Base-by-base conservation (phyloP, 179 eudicot species). In the Gypsophila paniculata region DNA sequence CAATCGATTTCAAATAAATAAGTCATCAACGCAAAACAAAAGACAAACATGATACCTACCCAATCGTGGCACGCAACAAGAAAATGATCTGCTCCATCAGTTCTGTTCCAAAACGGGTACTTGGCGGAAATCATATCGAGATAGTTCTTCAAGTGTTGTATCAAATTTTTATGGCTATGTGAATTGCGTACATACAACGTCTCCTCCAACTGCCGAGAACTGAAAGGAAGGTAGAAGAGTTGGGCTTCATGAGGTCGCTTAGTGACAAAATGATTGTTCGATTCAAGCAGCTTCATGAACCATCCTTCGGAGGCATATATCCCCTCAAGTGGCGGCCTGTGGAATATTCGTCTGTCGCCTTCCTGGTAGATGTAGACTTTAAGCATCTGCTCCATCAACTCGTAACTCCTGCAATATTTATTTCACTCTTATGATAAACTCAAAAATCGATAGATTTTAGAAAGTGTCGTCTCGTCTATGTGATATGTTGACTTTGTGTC, bases 241-340 rank as follows among this genome's bases (percentile, higher is more conserved):
- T 86, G 87, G 11, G 88, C 88, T 66, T 75, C 65, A 36, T 38
- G 34, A 0, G 90, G 85, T 17, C 76, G 68, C 71, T 76, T 77
- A 3, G 87, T 84, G 0, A 86, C 83, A 52, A 80, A 82, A 53
- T 80, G 85, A 46, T 55, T 72, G 80, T 80, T 77, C 58, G 82
- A 74, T 71, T 86, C 88, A 51, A 86, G 39, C 67, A 77, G 78
- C 73, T 86, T 86, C 83, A 86, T 74, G 71, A 87, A 87, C 90
- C 90, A 86, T 70, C 90, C 90, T 76, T 86, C 90, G 2, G 85
- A 82, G 65, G 90, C 82, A 61, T 84, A 86, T 70, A 84, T 84
- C 59, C 90, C 87, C 79, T 82, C 83, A 4, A 86, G 86, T 49
- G 82, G 82, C 32, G 86, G 81, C 42, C 70, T 73, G 67, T 86